Evolutionary conservation across 768 basidiomycete species (phyloP).

Genomic region (Russula dissimulans): DNA sequence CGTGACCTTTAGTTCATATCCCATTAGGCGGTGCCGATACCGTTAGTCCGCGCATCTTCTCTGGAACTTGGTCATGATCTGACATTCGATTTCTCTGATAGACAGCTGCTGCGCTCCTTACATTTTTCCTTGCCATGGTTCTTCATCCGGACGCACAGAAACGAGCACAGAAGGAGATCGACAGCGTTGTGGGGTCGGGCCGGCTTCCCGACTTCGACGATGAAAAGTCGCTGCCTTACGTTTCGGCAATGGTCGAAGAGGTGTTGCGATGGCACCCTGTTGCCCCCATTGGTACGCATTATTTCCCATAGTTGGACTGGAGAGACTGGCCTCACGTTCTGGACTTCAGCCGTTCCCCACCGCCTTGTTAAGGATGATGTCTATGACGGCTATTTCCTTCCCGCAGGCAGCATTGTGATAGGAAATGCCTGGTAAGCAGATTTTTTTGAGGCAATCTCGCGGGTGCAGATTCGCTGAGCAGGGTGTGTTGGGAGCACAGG

Average conservation of each 20-base stretch:
- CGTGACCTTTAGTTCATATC: neutral
- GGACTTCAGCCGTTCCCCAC: constrained; percentile 20
- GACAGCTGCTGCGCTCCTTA: constrained; percentile 22
- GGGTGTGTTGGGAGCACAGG: neutral
- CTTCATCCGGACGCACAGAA: constrained; percentile 23
- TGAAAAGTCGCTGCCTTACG: constrained; percentile 21
- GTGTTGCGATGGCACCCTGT: constrained; percentile 22
- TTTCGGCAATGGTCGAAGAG: constrained; percentile 24
- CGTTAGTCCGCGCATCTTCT: constrained; percentile 7
- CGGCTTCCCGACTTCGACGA: constrained; percentile 24
- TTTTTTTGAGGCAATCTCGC: too few species aligned
- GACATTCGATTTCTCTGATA: neutral
- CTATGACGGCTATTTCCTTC: constrained; percentile 25
- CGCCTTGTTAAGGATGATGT: constrained; percentile 19
- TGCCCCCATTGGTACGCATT: constrained; percentile 14
- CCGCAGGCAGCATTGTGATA: constrained; percentile 25
- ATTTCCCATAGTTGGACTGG: neutral
- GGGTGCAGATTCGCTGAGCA: neutral
- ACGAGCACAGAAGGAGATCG: constrained; percentile 25
- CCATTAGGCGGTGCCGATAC: constrained; percentile 16
- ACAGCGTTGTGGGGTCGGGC: constrained; percentile 22
- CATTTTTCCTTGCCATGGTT: constrained; percentile 28
- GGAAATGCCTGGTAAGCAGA: constrained; percentile 18
- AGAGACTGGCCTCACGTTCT: neutral
- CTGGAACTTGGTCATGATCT: neutral